Percentiles rank a stretch among this genome's conserved stretches.
These are phyloP conservation scores for Aspergillus vadensis DNA, from an alignment of 2,329 filamentous ascomycete species.

Conservation along the genomic window DNA sequence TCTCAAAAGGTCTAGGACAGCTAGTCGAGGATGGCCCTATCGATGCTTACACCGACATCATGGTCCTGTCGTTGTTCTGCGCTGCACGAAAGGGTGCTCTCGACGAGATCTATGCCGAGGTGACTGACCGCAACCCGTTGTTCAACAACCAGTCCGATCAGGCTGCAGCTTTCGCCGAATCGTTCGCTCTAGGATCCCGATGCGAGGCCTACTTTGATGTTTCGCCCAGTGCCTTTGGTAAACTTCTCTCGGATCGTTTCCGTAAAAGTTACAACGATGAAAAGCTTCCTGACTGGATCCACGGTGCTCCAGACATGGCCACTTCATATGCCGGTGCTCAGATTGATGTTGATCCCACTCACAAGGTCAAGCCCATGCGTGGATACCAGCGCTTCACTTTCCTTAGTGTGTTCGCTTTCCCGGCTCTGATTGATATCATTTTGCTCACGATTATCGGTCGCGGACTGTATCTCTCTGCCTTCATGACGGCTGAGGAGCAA, in stretches of 20 bases:
- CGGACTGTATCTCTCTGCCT: conserved; percentile 62
- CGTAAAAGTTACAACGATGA: conserved; percentile 49
- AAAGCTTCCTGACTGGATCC: conserved; percentile 53
- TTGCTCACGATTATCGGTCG: conserved; percentile 61
- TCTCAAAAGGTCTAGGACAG: conserved; percentile 42
- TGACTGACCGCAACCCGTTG: conserved; percentile 63
- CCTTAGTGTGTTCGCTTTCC: conserved; percentile 63
- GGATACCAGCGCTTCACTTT: conserved; percentile 57
- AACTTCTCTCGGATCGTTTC: conserved; percentile 45
- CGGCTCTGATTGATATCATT: conserved; percentile 63
- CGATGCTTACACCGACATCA: conserved; percentile 56
- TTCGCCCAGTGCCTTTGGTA: conserved; percentile 51
- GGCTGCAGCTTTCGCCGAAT: conserved; percentile 64
- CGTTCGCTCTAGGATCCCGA: conserved; percentile 64
- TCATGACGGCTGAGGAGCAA: conserved; percentile 54
- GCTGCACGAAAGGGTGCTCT: conserved; percentile 58
- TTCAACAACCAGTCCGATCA: conserved; percentile 64
- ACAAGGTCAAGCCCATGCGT: conserved; percentile 47
- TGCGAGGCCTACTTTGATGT: conserved; percentile 66
- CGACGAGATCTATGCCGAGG: conserved; percentile 65
- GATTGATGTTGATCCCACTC: conserved; percentile 55
- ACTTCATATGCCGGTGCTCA: conserved; percentile 56
- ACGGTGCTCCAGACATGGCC: conserved; percentile 52
- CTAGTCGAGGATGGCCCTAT: conserved; percentile 36
- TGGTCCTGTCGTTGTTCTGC: conserved; percentile 61